Base-by-base conservation (phyloP, 2,329 filamentous ascomycete genomes). In the Neopestalotiopsis rosae region DNA sequence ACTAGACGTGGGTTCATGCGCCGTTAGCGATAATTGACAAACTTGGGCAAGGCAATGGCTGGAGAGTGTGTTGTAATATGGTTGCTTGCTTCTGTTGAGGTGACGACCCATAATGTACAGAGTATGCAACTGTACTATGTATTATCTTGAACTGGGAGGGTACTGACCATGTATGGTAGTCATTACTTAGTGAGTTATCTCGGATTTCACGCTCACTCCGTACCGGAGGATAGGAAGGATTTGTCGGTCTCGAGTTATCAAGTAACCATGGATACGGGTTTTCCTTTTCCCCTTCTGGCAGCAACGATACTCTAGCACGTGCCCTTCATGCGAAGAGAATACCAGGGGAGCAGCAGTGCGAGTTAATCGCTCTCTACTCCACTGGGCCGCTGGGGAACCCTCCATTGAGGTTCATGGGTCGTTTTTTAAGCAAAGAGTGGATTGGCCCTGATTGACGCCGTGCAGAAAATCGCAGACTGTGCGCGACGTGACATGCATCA, bases 401-500 rank as follows among this genome's bases (percentile, higher is more conserved):
- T 52, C n/a, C 13, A n/a, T 20, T 49, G 13, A 49, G 42, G 42
- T 52, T 52, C n/a, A 52, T 52, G 45, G 45, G 45, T 17, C 10
- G 34, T 38, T 38, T 38, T 28, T n/a, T 52, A 10, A 20, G 45
- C 20, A 52, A 17, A 17, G 17, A 9, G 9, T 9, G n/a, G 45
- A 20, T 52, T n/a, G 45, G 20, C 45, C 45, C 45, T 52, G 45
- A 52, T 52, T n/a, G 45, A 52, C 45, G 45, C 45, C 45, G 45
- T 52, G 45, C 45, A 52, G 45, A n/a, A 52, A 52, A 52, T n/a
- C 45, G 24, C 34, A 52, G 45, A 52, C n/a, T 52, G 45, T n/a
- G 45, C 45, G 17, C 45, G 45, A n/a, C 17, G n/a, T n/a, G 45
- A 52, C 17, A 17, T 52, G 45, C 45, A 52, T 52, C 45, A 52